Conservation (phyloP, 179 eudicot genomes). For the Pouteria campechiana region DNA sequence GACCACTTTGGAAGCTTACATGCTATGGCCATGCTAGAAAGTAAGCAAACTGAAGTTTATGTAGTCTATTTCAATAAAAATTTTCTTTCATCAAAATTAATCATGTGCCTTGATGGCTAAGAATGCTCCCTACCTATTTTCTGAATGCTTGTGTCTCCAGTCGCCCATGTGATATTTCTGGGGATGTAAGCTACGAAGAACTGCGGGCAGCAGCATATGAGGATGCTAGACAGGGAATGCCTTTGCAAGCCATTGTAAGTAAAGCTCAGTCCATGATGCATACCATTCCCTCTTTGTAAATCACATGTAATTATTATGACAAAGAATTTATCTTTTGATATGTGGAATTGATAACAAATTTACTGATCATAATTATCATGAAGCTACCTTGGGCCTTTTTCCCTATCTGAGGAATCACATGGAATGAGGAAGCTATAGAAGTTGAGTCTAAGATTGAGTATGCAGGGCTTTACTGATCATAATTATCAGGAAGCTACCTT, state of each 20-base stretch:
- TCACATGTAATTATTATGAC: too few species aligned
- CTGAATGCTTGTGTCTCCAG: slow-evolving; percentile 25
- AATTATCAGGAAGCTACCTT: too few species aligned
- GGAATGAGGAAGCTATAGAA: too few species aligned
- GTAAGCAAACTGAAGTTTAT: slow-evolving; percentile 24
- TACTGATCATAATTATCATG: too few species aligned
- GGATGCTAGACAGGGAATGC: slow-evolving; percentile 66
- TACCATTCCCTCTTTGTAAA: too few species aligned
- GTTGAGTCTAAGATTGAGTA: too few species aligned
- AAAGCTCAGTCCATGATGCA: too few species aligned
- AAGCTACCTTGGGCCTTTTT: too few species aligned
- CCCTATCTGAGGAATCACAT: too few species aligned
- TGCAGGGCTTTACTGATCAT: too few species aligned
- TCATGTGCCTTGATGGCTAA: neutral
- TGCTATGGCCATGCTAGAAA: slow-evolving; percentile 71
- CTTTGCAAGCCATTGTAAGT: slow-evolving; percentile 80
- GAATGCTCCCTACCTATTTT: neutral
- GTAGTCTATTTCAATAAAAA: neutral
- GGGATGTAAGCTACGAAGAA: slow-evolving; percentile 86
- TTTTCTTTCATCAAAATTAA: neutral
- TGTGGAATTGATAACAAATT: too few species aligned
- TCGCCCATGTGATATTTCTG: slow-evolving; percentile 79
- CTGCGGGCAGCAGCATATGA: slow-evolving; percentile 75
- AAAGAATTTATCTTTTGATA: too few species aligned
- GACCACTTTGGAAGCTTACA: slow-evolving; percentile 93